Evolutionary conservation across 306 rosid species (phyloP), one percentile per base, ranked within the genome.

Genomic region (Amphicarpaea edgeworthii): DNA sequence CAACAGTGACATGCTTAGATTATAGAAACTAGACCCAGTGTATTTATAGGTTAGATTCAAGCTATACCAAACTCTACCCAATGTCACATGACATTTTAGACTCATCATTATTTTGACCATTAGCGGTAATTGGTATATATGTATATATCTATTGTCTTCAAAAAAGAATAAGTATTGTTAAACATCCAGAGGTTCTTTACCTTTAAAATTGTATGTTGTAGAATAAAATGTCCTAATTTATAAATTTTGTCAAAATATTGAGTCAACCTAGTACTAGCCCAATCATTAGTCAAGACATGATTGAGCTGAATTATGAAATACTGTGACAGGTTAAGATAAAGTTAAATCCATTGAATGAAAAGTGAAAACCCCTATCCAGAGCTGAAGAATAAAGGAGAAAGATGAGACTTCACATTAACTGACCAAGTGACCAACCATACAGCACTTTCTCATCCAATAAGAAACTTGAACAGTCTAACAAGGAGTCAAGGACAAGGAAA

Each of bases 341-440:
- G 30, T 32, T 34, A 32, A 70, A 51, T 19, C 20, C 46, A 34
- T 50, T 19, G 49, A 19, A 47, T n/a, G n/a, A n/a, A n/a, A n/a
- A n/a, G n/a, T 68, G 28, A 68, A 47, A 59, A n/a, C 26, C 16
- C 60, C 6, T 28, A 49, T 11, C 23, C 8, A 28, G 14, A 68
- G 30, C 19, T 20, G n/a, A 75, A 69, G 30, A 73, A 60, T 32
- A 38, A n/a, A 32, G 24, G 12, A 47, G 72, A 70, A 47, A 47
- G n/a, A 61, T 4, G 49, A 23, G 26, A 20, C 17, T 38, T 49
- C n/a, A 23, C 21, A 11, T 55, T 5, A 58, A 19, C 58, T 58
- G 17, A 57, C 19, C 20, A 58, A 26, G 40, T 53, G 50, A 73
- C 34, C 70, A 54, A 19, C 53, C 69, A 65, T 32, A 21, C 43